phyloP scores from a whole-genome alignment of 1,139 yeast genomes.

The Kodamaea derodonti region DNA sequence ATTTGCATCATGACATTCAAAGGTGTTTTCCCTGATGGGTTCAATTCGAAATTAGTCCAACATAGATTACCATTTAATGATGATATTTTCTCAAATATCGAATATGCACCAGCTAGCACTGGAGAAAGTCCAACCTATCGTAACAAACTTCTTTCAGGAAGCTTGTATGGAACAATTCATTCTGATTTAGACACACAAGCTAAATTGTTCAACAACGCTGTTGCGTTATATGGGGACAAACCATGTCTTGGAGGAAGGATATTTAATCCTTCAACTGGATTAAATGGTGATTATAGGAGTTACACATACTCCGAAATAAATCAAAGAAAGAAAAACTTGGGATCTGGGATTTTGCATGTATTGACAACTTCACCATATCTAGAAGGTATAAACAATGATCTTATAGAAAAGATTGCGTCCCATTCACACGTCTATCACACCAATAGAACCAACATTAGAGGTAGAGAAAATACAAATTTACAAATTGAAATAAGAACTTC shows the following conservation, averaged over 20 bases:
- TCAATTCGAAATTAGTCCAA: slow-evolving; percentile 3
- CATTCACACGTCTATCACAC: slow-evolving; percentile 19
- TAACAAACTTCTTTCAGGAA: slow-evolving; percentile 4
- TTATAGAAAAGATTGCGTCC: slow-evolving; percentile 23
- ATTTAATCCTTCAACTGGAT: slow-evolving; percentile 26
- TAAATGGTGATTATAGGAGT: slow-evolving; percentile 14
- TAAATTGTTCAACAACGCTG: slow-evolving; percentile 22
- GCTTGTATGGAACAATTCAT: slow-evolving; percentile 7
- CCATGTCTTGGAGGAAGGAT: slow-evolving; percentile 31
- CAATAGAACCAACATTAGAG: slow-evolving; percentile 4
- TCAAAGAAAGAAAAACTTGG: slow-evolving; percentile 22
- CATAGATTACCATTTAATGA: slow-evolving; percentile 4
- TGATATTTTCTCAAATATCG: slow-evolving; percentile 4
- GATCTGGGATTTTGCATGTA: slow-evolving; percentile 30
- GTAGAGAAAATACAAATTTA: slow-evolving; percentile 6
- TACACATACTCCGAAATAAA: slow-evolving; percentile 21
- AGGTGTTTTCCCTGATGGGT: slow-evolving; percentile 6
- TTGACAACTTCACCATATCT: slow-evolving; percentile 28
- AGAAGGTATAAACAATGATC: slow-evolving; percentile 9
- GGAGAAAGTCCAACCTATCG: slow-evolving; percentile 6
- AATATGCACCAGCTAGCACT: slow-evolving; percentile 1
- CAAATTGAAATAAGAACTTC: slow-evolving; percentile 17
- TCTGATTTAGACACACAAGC: slow-evolving; percentile 29
- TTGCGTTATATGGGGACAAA: slow-evolving; percentile 13
- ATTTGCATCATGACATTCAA: slow-evolving; percentile 4